These are phyloP conservation scores for Mortierella sp. DNA, from an alignment of 371 early-diverging fungal species.

Conservation along the genomic window DNA sequence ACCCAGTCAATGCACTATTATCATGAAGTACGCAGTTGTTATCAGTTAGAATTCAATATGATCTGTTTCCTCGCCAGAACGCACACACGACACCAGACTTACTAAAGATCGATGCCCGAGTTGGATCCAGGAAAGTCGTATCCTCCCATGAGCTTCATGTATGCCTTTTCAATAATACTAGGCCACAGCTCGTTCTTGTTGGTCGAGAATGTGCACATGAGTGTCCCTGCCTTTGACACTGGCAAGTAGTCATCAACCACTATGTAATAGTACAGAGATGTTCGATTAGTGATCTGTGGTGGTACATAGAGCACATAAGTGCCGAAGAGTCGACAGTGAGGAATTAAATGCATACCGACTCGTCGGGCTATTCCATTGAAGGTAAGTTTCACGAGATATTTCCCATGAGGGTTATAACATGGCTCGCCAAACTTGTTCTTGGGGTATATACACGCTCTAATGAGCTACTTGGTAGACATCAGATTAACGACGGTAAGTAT, in stretches of 20 bases:
- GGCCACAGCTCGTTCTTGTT: constrained; percentile 88
- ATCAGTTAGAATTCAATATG: not conserved
- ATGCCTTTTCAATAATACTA: constrained; percentile 93
- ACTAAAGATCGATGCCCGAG: constrained; percentile 91
- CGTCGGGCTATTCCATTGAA: constrained; percentile 91
- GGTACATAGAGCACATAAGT: not conserved
- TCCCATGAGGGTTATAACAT: constrained; percentile 88
- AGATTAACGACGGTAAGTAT: not conserved
- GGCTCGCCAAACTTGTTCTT: constrained; percentile 83
- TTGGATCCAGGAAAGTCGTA: constrained; percentile 96
- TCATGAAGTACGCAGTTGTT: too few species aligned
- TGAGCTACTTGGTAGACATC: constrained; percentile 65
- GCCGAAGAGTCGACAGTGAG: not conserved
- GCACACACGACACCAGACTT: constrained; percentile 33
- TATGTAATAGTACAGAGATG: constrained; percentile 16
- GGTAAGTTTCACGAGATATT: constrained; percentile 87
- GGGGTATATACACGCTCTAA: constrained; percentile 91
- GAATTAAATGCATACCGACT: constrained; percentile 60
- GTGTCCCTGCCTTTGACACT: constrained; percentile 76
- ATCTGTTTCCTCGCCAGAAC: not conserved
- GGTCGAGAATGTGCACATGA: constrained; percentile 90
- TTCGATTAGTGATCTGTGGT: not conserved
- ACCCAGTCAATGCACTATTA: constrained; percentile 85
- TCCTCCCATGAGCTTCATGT: constrained; percentile 95
- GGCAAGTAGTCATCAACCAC: constrained; percentile 94